Conservation (phyloP, 352 stramenopile species). For the Globisporangium alternatum region DNA sequence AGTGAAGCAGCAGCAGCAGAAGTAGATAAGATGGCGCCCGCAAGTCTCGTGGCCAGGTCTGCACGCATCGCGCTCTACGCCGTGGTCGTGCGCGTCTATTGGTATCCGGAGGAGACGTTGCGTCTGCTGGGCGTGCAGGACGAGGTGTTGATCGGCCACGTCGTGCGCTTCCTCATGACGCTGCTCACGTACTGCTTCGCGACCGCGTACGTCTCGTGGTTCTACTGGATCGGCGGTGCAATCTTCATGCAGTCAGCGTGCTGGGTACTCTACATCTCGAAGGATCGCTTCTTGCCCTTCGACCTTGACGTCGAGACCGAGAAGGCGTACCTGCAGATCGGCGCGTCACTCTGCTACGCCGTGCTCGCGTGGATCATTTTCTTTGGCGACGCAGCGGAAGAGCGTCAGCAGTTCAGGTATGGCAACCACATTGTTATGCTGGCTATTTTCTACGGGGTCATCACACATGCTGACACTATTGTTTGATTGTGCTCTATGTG, state of each 20-base stretch:
- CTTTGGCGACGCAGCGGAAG: constrained; percentile 35
- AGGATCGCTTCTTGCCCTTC: constrained; percentile 29
- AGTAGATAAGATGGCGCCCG: constrained; percentile 2
- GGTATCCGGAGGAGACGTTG: constrained; percentile 41
- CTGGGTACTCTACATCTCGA: constrained; percentile 51
- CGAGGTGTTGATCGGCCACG: constrained; percentile 41
- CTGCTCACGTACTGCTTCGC: constrained; percentile 50
- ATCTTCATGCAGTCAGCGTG: constrained; percentile 55
- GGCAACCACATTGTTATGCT: constrained; percentile 4
- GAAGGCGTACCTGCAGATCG: constrained; percentile 42
- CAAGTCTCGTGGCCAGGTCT: constrained; percentile 22
- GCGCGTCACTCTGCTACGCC: constrained; percentile 42
- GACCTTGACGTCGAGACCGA: constrained; percentile 36
- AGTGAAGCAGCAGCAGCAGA: background rate
- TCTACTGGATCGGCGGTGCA: constrained; percentile 37
- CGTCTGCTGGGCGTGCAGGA: constrained; percentile 30
- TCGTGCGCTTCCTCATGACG: constrained; percentile 57
- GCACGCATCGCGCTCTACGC: constrained; percentile 44
- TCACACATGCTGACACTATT: background rate
- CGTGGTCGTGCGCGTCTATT: constrained; percentile 42
- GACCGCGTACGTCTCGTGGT: constrained; percentile 32
- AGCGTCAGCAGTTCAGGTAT: constrained; percentile 45
- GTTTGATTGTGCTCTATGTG: constrained; percentile 4
- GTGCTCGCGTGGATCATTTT: constrained; percentile 46
- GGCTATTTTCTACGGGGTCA: background rate